Evolutionary conservation across 2,329 filamentous ascomycete genomes (phyloP).

Genomic region (Arthroderma sp.): DNA sequence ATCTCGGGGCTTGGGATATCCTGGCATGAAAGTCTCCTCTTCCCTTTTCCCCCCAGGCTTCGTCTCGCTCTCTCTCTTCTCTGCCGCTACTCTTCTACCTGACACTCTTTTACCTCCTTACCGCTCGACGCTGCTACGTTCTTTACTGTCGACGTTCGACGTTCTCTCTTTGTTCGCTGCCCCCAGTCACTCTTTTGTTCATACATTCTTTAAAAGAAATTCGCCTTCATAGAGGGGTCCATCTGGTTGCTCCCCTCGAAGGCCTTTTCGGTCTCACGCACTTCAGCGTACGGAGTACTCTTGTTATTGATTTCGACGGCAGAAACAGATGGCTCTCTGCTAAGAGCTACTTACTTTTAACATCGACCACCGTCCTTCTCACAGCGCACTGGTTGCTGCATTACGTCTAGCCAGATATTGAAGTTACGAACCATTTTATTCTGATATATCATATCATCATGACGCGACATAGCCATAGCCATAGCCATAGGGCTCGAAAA

Average conservation of each 20-base stretch:
- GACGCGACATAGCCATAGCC: constrained; percentile 12
- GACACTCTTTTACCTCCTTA: neutral
- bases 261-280: neutral
- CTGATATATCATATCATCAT: constrained; percentile 3
- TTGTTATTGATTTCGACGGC: neutral
- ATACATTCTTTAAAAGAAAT: neutral
- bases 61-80: neutral
- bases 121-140: neutral
- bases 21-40: constrained; percentile 2
- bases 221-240: neutral
- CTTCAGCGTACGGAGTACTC: neutral
- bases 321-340: neutral
- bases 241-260: neutral
- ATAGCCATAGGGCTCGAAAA: constrained; percentile 7
- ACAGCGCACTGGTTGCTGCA: constrained; percentile 13
- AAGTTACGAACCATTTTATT: neutral
- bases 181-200: constrained; percentile 10
- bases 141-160: constrained; percentile 5
- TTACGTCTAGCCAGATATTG: neutral
- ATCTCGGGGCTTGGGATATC: neutral
- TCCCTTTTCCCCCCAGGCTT: neutral
- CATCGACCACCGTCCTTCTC: neutral
- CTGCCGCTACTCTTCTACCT: constrained; percentile 2
- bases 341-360: neutral
- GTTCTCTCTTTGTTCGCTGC: constrained; percentile 8